Percentiles rank a stretch among this genome's conserved stretches.
Conservation (phyloP, 371 early-diverging fungal genomes). For the Dichotomocladium elegans region DNA sequence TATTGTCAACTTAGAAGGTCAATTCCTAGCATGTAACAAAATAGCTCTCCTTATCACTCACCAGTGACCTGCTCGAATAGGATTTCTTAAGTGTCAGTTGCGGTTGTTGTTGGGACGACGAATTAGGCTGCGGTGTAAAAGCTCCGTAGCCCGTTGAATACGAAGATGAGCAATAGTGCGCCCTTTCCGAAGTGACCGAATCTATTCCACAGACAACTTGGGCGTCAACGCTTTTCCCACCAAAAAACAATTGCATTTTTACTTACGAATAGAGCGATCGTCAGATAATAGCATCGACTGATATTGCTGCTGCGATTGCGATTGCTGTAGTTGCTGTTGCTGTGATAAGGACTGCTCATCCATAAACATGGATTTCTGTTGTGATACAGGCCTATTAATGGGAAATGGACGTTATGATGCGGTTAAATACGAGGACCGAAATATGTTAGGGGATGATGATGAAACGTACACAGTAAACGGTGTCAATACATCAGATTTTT, state of each 20-base stretch:
- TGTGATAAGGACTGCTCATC: conserved; percentile 28
- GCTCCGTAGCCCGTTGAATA: too few relatives aligned
- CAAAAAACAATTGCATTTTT: neutral
- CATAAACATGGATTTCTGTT: conserved; percentile 4
- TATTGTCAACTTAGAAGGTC: neutral
- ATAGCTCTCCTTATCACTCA: conserved; percentile 9
- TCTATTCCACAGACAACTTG: neutral
- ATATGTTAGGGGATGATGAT: conserved; percentile 26
- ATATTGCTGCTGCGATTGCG: conserved; percentile 5
- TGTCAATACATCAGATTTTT: conserved; percentile 30
- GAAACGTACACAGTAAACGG: conserved; percentile 38
- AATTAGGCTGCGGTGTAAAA: neutral
- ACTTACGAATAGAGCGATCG: conserved; percentile 9
- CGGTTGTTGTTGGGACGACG: conserved; percentile 8
- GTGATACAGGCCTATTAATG: too few relatives aligned
- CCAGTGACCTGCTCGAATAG: conserved; percentile 25
- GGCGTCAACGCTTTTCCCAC: neutral
- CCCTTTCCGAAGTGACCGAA: neutral
- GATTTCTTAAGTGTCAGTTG: conserved; percentile 17
- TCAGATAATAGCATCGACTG: conserved; percentile 1
- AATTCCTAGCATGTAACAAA: neutral
- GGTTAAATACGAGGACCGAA: conserved; percentile 28
- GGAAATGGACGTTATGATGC: conserved; percentile 9
- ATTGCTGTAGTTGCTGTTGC: conserved; percentile 7
- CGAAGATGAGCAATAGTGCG: neutral